Evolutionary conservation across 371 early-diverging fungal species (phyloP).

Genomic region (Apophysomyces variabilis): DNA sequence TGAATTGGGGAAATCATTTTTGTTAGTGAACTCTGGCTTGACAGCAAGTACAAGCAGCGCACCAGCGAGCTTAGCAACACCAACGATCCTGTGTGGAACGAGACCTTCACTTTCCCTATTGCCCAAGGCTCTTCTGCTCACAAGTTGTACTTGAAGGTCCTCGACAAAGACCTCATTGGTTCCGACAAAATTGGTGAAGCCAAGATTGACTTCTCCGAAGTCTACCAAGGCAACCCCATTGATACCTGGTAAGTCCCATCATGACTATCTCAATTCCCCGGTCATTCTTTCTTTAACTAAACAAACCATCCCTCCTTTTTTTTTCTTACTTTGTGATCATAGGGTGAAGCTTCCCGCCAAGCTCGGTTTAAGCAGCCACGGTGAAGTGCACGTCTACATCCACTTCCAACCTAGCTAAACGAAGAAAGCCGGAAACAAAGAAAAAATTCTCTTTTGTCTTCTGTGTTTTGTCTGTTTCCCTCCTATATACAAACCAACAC

Average conservation of each 20-base stretch:
- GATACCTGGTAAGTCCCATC: constrained; percentile 31
- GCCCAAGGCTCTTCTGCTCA: constrained; percentile 31
- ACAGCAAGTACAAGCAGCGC: constrained; percentile 47
- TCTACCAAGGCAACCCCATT: constrained; percentile 29
- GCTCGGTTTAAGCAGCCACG: constrained; percentile 45
- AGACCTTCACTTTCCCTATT: constrained; percentile 47
- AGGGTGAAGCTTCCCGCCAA: constrained; percentile 45
- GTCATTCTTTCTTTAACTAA: background rate
- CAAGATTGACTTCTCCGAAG: constrained; percentile 32
- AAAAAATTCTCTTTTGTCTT: background rate
- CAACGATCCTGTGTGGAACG: constrained; percentile 48
- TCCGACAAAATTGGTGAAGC: constrained; percentile 41
- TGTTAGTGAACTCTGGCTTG: constrained; percentile 40
- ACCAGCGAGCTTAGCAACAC: constrained; percentile 28
- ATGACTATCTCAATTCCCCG: background rate
- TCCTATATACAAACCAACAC: too few species aligned
- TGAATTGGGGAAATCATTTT: background rate
- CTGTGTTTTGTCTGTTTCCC: too few species aligned
- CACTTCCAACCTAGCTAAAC: constrained; percentile 35
- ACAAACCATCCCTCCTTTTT: background rate
- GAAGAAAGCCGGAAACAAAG: background rate
- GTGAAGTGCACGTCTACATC: constrained; percentile 41
- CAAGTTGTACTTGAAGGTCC: constrained; percentile 40
- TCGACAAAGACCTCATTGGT: constrained; percentile 40
- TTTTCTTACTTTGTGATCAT: too few species aligned